A percentile compares a stretch with the other conserved stretches of the same genome.
Evolutionary conservation across 1,139 yeast genomes (phyloP).

Genomic region (Pichia sp.): DNA sequence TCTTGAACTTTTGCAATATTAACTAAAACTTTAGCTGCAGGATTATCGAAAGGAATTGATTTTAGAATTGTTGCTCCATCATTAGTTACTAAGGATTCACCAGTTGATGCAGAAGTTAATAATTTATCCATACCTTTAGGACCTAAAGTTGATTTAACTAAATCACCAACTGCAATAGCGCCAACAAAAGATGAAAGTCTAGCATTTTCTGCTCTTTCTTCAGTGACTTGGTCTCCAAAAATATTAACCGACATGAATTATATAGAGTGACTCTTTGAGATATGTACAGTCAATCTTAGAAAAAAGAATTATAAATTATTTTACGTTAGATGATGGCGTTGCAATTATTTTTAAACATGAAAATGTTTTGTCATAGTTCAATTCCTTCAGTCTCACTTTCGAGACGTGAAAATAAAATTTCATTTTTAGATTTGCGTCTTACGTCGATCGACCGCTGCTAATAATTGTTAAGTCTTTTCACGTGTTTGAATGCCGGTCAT

Average conservation of each 20-base stretch:
- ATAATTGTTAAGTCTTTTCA: too few species aligned
- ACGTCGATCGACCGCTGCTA: too few species aligned
- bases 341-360: too few species aligned
- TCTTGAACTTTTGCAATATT: conserved; percentile 96
- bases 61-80: conserved; percentile 98
- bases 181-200: conserved; percentile 96
- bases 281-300: too few species aligned
- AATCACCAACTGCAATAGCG: conserved; percentile 97
- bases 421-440: too few species aligned
- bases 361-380: too few species aligned
- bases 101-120: conserved; percentile 79
- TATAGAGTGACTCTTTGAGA: too few species aligned
- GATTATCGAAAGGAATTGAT: conserved; percentile 92
- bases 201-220: conserved; percentile 97
- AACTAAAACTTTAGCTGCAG: conserved; percentile 96
- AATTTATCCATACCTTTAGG: conserved; percentile 99
- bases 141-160: conserved; percentile 92
- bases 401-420: too few species aligned
- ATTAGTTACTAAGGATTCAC: conserved; percentile 77
- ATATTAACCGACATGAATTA: conserved; percentile 66
- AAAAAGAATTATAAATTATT: too few species aligned
- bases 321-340: too few species aligned
- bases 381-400: too few species aligned
- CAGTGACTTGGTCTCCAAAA: conserved; percentile 95
- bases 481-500: too few species aligned